Base-by-base conservation (phyloP, 2,329 filamentous ascomycete genomes). In the Diplodia intermedia region DNA sequence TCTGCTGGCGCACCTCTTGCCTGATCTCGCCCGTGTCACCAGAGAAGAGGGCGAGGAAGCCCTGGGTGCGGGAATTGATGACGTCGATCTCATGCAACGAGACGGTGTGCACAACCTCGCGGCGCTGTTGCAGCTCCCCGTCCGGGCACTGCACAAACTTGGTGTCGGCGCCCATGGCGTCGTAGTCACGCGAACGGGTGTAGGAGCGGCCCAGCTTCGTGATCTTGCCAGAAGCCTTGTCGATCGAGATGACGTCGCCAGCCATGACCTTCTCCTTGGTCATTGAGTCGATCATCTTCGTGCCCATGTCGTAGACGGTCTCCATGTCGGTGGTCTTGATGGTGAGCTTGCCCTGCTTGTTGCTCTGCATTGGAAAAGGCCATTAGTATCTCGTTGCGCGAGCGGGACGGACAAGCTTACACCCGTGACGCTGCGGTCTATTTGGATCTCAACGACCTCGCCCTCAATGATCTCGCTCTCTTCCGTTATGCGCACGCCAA, bases 321-420 rank as follows among this genome's bases (percentile, higher is more conserved):
- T 99, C 95, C 95, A 99, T 99, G 80, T 99, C 95, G 69, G 94
- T 98, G 12, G 95, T 99, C 84, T 99, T 99, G 84, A 99, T 97
- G 23, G 95, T 99, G 71, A 99, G 89, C 82, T 99, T 99, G 76
- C 95, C 95, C 85, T 97, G 94, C 85, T 98, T 99, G 76, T 95
- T 96, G 73, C 91, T 92, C 86, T 87, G 31, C 9, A 63, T 36
- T 23, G n/a, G 8, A n/a, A 8, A 18, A 14, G 2, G 3, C n/a
- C 4, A 36, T 55, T 33, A 57, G 8, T 4, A 26, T 31, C 26
- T 7, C 14, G n/a, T 2, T 2, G 6, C 4, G 2, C 20, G 49
- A 14, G 9, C 4, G 14, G 18, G 3, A 4, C 29, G 31, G 15
- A 23, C 6, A 40, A 23, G n/a, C 82, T 71, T 80, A 87, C 87